Conservation (phyloP, 179 eudicot genomes). For the Camellia oleifera region DNA sequence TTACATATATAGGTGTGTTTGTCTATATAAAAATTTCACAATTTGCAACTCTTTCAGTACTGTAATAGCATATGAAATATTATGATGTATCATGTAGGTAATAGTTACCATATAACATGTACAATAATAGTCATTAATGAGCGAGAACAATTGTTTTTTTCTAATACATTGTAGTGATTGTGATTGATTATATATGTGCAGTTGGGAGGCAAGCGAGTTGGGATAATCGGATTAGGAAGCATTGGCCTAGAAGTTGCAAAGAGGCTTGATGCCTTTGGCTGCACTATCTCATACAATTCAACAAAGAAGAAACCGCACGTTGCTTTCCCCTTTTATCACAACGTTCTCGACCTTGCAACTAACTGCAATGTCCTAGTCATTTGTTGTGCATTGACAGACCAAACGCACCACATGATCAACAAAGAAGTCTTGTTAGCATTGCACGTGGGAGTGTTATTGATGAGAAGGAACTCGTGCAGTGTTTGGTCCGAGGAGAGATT, state of each 20-base stretch:
- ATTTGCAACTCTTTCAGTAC: background rate
- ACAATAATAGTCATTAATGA: background rate
- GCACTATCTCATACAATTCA: constrained; percentile 54
- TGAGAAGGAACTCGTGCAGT: constrained; percentile 47
- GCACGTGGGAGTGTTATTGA: constrained; percentile 63
- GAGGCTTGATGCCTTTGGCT: constrained; percentile 62
- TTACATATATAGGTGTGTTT: background rate
- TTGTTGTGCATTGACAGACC: constrained; percentile 52
- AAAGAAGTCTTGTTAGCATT: constrained; percentile 48
- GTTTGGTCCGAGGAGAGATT: constrained; percentile 46
- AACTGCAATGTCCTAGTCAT: constrained; percentile 42
- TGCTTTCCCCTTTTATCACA: constrained; percentile 36
- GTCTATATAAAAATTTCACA: no score
- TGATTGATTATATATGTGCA: constrained; percentile 17
- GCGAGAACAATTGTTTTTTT: background rate
- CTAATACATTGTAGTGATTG: background rate
- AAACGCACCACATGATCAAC: constrained; percentile 62
- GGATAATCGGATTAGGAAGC: constrained; percentile 70
- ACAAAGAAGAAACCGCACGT: constrained; percentile 47
- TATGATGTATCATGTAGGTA: background rate
- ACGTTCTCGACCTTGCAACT: constrained; percentile 40
- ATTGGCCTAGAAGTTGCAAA: constrained; percentile 62
- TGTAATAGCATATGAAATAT: background rate
- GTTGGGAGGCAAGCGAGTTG: constrained; percentile 58
- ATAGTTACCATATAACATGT: background rate